These are phyloP conservation scores for Tolypocladium tropicale DNA, from an alignment of 2,329 filamentous ascomycete genomes.

Conservation along the genomic window DNA sequence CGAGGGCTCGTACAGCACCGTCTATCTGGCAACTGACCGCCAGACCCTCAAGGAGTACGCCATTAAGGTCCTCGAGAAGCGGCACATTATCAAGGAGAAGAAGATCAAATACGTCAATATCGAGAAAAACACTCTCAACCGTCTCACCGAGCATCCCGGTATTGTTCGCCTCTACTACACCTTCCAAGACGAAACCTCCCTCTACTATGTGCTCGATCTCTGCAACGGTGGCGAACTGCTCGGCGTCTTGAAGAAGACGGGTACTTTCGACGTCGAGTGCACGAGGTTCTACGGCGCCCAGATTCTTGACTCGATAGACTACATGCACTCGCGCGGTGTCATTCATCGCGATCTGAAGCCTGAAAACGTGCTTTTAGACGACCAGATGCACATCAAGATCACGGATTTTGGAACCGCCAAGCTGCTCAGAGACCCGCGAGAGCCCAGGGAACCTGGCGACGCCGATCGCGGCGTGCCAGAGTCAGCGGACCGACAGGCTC, in stretches of 20 bases:
- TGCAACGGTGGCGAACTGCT: conserved; percentile 87
- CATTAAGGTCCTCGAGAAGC: conserved; percentile 95
- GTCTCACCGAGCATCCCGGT: conserved; percentile 90
- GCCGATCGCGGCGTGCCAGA: conserved; percentile 26
- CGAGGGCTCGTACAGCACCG: conserved; percentile 96
- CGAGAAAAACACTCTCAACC: conserved; percentile 94
- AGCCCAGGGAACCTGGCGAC: conserved; percentile 30
- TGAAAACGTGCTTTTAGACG: conserved; percentile 90
- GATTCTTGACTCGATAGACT: conserved; percentile 91
- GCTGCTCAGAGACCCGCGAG: conserved; percentile 46
- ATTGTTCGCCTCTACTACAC: conserved; percentile 97
- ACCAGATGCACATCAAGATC: conserved; percentile 96
- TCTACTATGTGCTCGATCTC: conserved; percentile 94
- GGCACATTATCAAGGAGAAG: conserved; percentile 99
- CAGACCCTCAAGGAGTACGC: conserved; percentile 94
- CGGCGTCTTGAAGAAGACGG: conserved; percentile 86
- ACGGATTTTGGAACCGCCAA: conserved; percentile 99
- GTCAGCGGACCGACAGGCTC: conserved; percentile 23
- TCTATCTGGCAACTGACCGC: conserved; percentile 83
- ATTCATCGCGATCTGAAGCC: conserved; percentile 96
- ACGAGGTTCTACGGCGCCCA: conserved; percentile 90
- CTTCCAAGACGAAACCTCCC: conserved; percentile 89
- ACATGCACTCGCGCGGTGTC: conserved; percentile 94
- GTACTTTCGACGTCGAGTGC: conserved; percentile 91
- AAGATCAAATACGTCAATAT: conserved; percentile 99